Evolutionary conservation across 345 rosid genomes (phyloP).

Genomic region (Sonneratia alba): DNA sequence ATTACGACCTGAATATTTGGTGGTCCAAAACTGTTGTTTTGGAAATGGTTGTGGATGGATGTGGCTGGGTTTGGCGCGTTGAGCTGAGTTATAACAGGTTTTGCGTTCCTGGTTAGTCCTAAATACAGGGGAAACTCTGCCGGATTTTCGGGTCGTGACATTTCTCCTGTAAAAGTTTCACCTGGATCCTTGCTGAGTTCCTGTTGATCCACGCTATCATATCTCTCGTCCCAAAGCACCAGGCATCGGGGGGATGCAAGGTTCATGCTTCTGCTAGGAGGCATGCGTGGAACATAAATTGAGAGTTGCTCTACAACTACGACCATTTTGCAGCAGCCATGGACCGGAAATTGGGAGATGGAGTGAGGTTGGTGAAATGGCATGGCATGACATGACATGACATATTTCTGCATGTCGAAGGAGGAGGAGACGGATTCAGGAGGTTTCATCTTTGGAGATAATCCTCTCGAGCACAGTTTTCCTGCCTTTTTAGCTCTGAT

Average conservation of each 20-base stretch:
- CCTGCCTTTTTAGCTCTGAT: constrained; percentile 15
- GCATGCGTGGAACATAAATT: neutral
- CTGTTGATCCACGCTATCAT: neutral
- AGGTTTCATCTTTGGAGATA: neutral
- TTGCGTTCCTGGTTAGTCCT: no score
- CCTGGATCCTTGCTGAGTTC: neutral
- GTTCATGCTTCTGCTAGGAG: neutral
- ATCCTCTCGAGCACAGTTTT: neutral
- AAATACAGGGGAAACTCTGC: no score
- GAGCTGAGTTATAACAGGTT: no score
- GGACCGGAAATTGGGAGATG: neutral
- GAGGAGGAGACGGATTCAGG: neutral
- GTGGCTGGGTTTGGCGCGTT: no score
- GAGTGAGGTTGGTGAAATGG: neutral
- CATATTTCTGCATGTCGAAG: neutral
- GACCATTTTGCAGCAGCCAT: neutral
- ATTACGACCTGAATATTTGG: no score
- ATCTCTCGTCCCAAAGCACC: neutral
- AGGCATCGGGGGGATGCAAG: neutral
- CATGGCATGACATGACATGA: neutral
- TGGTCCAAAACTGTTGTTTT: no score
- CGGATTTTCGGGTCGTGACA: no score
- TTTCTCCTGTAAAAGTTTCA: neutral
- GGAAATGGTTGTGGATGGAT: no score
- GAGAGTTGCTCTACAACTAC: neutral